Percentiles rank a stretch among this genome's conserved stretches.
phyloP scores from a whole-genome alignment of 345 rosid genomes.

The Eucalyptus sideroxylon region DNA sequence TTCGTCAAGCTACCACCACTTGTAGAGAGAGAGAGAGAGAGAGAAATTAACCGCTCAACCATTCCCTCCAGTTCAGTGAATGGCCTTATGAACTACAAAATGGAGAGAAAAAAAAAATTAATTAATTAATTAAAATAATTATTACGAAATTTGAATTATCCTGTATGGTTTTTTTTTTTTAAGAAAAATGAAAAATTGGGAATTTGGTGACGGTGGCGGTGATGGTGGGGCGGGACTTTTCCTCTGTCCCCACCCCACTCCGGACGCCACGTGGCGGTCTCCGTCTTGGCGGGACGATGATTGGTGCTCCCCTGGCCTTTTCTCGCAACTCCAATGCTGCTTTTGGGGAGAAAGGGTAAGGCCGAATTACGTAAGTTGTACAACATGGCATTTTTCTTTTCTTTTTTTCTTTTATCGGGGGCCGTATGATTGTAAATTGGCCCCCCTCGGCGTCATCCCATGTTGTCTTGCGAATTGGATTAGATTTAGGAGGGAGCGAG shows the following conservation, averaged over 20 bases:
- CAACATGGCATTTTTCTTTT: not conserved
- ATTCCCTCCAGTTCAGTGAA: slow-evolving; percentile 24
- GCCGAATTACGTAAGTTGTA: not conserved
- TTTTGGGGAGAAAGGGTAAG: not conserved
- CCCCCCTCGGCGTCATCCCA: not conserved
- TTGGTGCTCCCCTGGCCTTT: not conserved
- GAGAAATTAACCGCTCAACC: slow-evolving; percentile 39
- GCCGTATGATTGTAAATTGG: not conserved
- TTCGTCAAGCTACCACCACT: slow-evolving; percentile 42
- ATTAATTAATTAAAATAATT: too few species aligned
- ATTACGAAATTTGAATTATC: not conserved
- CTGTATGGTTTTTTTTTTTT: not conserved
- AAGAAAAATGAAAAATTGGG: not conserved
- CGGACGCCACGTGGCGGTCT: not conserved
- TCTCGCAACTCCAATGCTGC: not conserved
- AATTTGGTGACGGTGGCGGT: not conserved
- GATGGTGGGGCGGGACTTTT: not conserved
- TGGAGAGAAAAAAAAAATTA: not conserved
- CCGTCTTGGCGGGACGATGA: not conserved
- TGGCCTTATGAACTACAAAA: not conserved
- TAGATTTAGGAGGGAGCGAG: not conserved
- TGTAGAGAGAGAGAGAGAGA: not conserved
- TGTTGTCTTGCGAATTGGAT: not conserved
- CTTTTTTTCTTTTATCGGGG: not conserved
- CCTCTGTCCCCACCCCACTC: not conserved